Percentiles rank a stretch among this genome's conserved stretches.
phyloP scores from a whole-genome alignment of 768 basidiomycete genomes.

The Pleurotus citrinopileatus region DNA sequence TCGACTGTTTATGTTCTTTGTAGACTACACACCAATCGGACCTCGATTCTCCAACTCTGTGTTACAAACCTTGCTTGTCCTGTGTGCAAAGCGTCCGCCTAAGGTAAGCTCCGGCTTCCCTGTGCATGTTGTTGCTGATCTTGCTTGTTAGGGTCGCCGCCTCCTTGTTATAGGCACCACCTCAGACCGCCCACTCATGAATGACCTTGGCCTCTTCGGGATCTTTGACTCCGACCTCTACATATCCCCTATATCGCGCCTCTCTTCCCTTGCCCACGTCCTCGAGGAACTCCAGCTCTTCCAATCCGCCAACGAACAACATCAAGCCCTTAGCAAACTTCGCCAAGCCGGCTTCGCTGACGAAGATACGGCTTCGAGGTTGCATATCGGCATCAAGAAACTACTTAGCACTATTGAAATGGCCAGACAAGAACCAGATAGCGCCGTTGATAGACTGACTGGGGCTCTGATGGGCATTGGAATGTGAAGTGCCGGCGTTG shows the following conservation, averaged over 20 bases:
- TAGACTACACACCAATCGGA: constrained; percentile 96
- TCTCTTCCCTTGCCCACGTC: constrained; percentile 72
- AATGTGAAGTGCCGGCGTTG: no score
- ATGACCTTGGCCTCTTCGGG: constrained; percentile 86
- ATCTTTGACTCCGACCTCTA: constrained; percentile 85
- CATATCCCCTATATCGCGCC: constrained; percentile 76
- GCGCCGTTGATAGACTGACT: constrained; percentile 68
- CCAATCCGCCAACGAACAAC: constrained; percentile 47
- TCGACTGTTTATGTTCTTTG: background rate
- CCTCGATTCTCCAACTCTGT: constrained; percentile 96
- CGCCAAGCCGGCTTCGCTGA: constrained; percentile 71
- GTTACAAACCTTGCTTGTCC: constrained; percentile 84
- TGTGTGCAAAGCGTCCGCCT: constrained; percentile 87
- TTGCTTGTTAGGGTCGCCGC: constrained; percentile 94
- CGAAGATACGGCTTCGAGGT: constrained; percentile 34
- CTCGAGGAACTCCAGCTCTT: constrained; percentile 82
- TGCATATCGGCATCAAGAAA: constrained; percentile 93
- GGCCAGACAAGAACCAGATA: constrained; percentile 93
- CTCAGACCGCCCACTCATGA: constrained; percentile 80
- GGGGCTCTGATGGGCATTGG: constrained; percentile 59
- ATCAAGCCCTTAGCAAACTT: constrained; percentile 62
- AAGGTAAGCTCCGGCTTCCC: no score
- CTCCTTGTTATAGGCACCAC: constrained; percentile 91
- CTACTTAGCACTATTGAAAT: constrained; percentile 90
- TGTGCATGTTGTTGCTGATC: no score